These are phyloP conservation scores for Dorcoceras hygrometricum DNA, from an alignment of 257 asterid genomes.

Conservation along the genomic window DNA sequence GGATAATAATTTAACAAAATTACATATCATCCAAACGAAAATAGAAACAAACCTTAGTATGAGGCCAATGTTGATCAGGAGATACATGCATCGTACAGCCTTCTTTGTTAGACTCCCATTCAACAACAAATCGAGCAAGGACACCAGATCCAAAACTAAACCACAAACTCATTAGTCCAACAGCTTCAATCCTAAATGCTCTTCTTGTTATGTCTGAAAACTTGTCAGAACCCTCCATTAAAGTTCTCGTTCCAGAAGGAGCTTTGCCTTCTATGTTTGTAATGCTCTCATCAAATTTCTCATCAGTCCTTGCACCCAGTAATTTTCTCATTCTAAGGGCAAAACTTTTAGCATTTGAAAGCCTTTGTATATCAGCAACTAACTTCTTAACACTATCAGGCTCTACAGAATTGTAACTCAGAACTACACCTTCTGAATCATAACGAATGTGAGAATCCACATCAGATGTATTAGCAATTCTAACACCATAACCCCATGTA, in stretches of 20 bases:
- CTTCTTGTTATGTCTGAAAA: constrained; percentile 81
- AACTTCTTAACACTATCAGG: constrained; percentile 84
- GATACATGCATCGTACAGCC: constrained; percentile 99
- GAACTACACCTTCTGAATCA: constrained; percentile 91
- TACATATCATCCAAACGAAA: constrained; percentile 15
- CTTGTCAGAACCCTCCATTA: constrained; percentile 56
- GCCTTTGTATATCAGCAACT: constrained; percentile 90
- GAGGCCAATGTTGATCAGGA: constrained; percentile 99
- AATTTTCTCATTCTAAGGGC: constrained; percentile 86
- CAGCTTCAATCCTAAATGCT: constrained; percentile 93
- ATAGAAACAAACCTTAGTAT: constrained; percentile 71
- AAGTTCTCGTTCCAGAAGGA: constrained; percentile 50
- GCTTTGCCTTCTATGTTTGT: constrained; percentile 51
- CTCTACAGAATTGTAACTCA: constrained; percentile 88
- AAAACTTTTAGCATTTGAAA: constrained; percentile 87
- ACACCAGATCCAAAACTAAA: constrained; percentile 94
- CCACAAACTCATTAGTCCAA: constrained; percentile 97
- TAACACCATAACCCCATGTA: constrained; percentile 92
- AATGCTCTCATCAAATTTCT: constrained; percentile 60
- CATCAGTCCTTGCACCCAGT: constrained; percentile 85
- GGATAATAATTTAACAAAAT: too few relatives aligned
- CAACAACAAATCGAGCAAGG: constrained; percentile 96
- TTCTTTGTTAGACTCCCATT: constrained; percentile 96
- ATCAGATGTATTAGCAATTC: constrained; percentile 96
- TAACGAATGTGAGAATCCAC: constrained; percentile 92